A percentile compares a stretch with the other conserved stretches of the same genome.
Evolutionary conservation across 192 early-diverging fungal species (phyloP).

Genomic region (Coemansia sp.): DNA sequence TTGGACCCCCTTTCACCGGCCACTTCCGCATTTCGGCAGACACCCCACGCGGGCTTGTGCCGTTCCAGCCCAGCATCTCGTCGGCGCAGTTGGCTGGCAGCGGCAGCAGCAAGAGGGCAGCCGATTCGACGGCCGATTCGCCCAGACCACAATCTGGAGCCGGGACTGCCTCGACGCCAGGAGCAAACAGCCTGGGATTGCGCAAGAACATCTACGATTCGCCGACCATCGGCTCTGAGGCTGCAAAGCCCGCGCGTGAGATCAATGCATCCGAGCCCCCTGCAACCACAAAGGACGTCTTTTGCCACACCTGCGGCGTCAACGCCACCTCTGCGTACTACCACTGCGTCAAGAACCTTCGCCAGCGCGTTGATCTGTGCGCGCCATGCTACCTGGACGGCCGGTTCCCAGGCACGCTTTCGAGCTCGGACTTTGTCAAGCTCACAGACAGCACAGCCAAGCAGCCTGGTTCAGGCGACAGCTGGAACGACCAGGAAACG

Average conservation of each 20-base stretch:
- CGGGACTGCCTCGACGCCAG: conserved; percentile 17
- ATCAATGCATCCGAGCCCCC: conserved; percentile 20
- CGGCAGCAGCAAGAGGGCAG: conserved; percentile 9
- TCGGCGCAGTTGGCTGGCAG: conserved; percentile 26
- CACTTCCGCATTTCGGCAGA: conserved; percentile 97
- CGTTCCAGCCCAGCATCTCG: conserved; percentile 70
- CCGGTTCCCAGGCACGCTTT: conserved; percentile 81
- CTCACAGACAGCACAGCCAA: conserved; percentile 43
- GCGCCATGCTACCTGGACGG: conserved; percentile 90
- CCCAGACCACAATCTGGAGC: not conserved
- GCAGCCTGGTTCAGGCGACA: conserved; percentile 55
- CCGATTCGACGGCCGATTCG: conserved; percentile 20
- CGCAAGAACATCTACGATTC: conserved; percentile 64
- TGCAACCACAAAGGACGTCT: conserved; percentile 49
- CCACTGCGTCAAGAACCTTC: conserved; percentile 73
- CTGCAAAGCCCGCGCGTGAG: conserved; percentile 54
- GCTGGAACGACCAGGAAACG: conserved; percentile 89
- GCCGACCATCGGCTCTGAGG: conserved; percentile 32
- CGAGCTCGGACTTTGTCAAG: conserved; percentile 88
- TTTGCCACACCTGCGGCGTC: conserved; percentile 83
- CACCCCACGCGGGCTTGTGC: conserved; percentile 89
- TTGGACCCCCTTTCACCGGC: conserved; percentile 96
- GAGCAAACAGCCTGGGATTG: conserved; percentile 49
- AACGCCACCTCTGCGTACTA: conserved; percentile 82
- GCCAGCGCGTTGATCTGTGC: conserved; percentile 75